Evolutionary conservation across 73 alveolate species (phyloP).

Genomic region (Stentor roeselii): DNA sequence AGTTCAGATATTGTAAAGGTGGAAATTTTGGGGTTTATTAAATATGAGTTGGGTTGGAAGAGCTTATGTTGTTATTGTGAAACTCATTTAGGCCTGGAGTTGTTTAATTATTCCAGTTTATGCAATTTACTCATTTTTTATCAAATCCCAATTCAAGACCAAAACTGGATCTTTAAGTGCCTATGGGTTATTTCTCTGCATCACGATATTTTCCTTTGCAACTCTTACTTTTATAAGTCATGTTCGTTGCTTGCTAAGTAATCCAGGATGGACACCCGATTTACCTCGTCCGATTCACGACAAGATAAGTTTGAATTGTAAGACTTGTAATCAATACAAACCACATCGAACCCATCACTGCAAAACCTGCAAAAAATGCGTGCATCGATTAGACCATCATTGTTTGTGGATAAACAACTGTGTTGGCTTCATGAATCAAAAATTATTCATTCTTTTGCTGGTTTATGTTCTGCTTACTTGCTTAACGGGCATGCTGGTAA

Average conservation of each 20-base stretch:
- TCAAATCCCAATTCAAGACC: background rate
- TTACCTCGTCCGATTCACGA: too few relatives aligned
- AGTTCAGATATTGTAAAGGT: too few relatives aligned
- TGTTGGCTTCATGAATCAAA: conserved; percentile 72
- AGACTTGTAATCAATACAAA: conserved; percentile 59
- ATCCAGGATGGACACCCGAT: conserved; percentile 24
- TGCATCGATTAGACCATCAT: conserved; percentile 88
- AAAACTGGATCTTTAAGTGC: background rate
- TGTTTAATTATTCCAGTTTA: too few relatives aligned
- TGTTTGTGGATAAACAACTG: conserved; percentile 87
- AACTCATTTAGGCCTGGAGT: too few relatives aligned
- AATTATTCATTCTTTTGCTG: conserved; percentile 43
- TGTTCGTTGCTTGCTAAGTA: background rate
- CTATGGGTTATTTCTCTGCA: background rate
- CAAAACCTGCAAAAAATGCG: conserved; percentile 68
- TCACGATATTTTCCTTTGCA: background rate
- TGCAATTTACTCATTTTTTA: background rate
- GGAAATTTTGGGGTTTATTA: too few relatives aligned
- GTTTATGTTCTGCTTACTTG: too few relatives aligned
- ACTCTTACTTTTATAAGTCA: conserved; percentile 8
- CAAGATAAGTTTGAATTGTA: conserved; percentile 35
- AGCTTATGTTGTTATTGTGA: too few relatives aligned
- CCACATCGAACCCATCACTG: conserved; percentile 87
- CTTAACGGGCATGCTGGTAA: too few relatives aligned
- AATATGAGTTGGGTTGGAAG: too few relatives aligned